These are phyloP conservation scores for Penicillium verhagenii DNA, from an alignment of 495 filamentous ascomycete genomes.

Conservation along the genomic window DNA sequence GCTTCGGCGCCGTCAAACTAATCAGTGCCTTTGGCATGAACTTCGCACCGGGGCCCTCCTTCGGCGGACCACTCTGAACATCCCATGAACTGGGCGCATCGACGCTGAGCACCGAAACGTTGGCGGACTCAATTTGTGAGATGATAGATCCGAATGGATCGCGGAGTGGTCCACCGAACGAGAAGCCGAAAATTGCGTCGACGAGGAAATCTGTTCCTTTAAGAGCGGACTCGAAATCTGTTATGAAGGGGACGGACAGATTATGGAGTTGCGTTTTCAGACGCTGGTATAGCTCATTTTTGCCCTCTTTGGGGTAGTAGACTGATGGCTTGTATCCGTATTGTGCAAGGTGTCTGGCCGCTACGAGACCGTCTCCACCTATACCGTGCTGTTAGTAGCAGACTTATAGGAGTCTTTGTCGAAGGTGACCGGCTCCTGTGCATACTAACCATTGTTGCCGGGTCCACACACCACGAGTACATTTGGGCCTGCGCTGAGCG, in stretches of 20 bases:
- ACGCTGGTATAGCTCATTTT: slow-evolving; percentile 87
- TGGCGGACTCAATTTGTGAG: slow-evolving; percentile 66
- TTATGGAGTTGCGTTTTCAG: slow-evolving; percentile 79
- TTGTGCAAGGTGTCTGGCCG: slow-evolving; percentile 89
- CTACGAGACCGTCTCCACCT: slow-evolving; percentile 94
- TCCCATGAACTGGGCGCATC: slow-evolving; percentile 94
- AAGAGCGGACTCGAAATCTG: slow-evolving; percentile 70
- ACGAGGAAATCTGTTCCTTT: slow-evolving; percentile 73
- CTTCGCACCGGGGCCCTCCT: slow-evolving; percentile 69
- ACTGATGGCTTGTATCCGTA: slow-evolving; percentile 88
- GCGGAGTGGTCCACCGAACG: slow-evolving; percentile 86
- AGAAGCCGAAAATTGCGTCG: slow-evolving; percentile 96
- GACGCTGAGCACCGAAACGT: slow-evolving; percentile 77
- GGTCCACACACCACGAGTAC: slow-evolving; percentile 90
- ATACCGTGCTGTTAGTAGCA: not conserved
- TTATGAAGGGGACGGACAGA: slow-evolving; percentile 79
- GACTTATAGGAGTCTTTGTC: slow-evolving; percentile 8
- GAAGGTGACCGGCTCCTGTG: not conserved
- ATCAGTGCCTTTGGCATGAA: slow-evolving; percentile 79
- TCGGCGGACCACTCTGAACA: slow-evolving; percentile 81
- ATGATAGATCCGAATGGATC: slow-evolving; percentile 87
- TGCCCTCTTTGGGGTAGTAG: slow-evolving; percentile 89
- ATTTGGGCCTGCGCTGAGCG: slow-evolving; percentile 64
- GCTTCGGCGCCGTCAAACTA: slow-evolving; percentile 93
- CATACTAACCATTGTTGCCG: slow-evolving; percentile 89